Evolutionary conservation across 441 rosid species (phyloP).

Genomic region (Eruca vesicaria): DNA sequence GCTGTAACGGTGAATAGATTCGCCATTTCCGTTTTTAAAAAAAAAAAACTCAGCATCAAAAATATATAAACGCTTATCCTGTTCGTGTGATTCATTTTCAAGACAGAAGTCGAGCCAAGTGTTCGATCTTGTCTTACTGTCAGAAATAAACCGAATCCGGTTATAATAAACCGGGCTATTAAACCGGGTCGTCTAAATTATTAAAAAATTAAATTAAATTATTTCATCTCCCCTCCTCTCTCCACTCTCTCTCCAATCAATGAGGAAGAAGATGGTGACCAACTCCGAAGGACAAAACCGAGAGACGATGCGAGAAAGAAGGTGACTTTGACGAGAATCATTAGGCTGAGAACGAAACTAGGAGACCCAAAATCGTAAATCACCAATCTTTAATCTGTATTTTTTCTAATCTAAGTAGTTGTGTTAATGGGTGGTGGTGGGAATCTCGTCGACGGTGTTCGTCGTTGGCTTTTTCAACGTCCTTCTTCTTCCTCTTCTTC

Average conservation of each 20-base stretch:
- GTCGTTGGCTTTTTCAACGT: constrained; percentile 90
- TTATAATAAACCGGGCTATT: background rate
- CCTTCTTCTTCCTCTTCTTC: constrained; percentile 39
- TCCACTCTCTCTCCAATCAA: constrained; percentile 29
- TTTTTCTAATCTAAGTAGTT: constrained; percentile 11
- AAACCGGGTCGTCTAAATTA: constrained; percentile 14
- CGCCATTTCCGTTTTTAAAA: background rate
- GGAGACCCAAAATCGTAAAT: constrained; percentile 34
- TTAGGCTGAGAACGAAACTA: constrained; percentile 36
- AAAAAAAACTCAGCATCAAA: background rate
- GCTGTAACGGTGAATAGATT: background rate
- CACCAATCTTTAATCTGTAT: background rate
- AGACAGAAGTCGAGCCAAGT: background rate
- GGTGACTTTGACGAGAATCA: constrained; percentile 29
- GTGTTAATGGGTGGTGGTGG: constrained; percentile 69
- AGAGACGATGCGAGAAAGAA: constrained; percentile 33
- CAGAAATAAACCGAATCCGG: background rate
- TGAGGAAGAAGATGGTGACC: constrained; percentile 30
- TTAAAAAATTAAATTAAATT: background rate
- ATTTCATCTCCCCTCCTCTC: background rate
- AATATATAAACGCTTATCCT: background rate
- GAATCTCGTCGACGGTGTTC: constrained; percentile 81
- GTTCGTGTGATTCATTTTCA: background rate
- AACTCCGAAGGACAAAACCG: constrained; percentile 33
- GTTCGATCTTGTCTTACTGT: background rate